Conservation (phyloP, 345 rosid species). For the Syzygium oleosum region DNA sequence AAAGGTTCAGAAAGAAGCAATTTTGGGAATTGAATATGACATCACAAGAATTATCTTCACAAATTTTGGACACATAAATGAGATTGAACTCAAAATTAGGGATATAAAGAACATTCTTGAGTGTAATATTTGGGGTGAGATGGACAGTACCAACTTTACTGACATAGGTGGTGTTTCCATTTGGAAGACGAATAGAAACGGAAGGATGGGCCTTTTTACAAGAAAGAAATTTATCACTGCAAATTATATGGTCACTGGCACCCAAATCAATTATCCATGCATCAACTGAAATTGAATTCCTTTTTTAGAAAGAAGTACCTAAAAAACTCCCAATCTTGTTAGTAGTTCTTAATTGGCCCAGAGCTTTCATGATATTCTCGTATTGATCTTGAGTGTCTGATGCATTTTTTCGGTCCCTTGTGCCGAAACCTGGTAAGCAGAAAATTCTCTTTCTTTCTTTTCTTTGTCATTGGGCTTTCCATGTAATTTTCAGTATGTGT, state of each 20-base stretch:
- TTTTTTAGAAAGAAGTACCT: not conserved
- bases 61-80: not conserved
- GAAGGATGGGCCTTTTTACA: not conserved
- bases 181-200: too few species aligned
- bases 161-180: not conserved
- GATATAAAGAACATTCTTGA: not conserved
- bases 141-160: not conserved
- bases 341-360: not conserved
- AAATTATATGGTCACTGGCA: not conserved
- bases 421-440: not conserved
- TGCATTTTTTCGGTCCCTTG: not conserved
- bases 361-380: not conserved
- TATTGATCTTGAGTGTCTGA: fast-evolving
- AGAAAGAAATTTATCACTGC: too few species aligned
- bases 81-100: not conserved
- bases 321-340: not conserved
- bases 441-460: not conserved
- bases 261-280: not conserved
- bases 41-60: too few species aligned
- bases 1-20: too few species aligned
- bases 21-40: too few species aligned
- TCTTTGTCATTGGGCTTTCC: not conserved
- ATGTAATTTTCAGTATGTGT: fast-evolving
- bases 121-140: not conserved
- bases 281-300: not conserved